Evolutionary conservation across 225 moss, liverwort and hornwort species (phyloP).

Genomic region (Takakia lepidozioides): DNA sequence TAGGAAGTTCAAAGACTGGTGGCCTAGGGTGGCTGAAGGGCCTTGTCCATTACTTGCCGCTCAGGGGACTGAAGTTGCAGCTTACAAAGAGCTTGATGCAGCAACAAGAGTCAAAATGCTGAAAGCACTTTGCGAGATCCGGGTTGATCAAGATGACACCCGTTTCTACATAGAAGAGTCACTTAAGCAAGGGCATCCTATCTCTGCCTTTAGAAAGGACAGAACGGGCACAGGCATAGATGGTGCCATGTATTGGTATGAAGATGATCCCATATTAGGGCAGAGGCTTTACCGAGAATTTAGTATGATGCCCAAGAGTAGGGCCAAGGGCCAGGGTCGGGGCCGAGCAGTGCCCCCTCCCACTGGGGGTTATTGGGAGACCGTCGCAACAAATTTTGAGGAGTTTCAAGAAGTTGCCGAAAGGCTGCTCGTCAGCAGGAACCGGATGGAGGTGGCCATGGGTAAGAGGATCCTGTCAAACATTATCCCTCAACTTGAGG

Average conservation of each 20-base stretch:
- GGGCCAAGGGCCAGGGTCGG: conserved; percentile 52
- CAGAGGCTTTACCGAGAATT: conserved; percentile 87
- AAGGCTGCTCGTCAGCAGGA: conserved; percentile 57
- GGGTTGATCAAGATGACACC: conserved; percentile 85
- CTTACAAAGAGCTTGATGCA: conserved; percentile 67
- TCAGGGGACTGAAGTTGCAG: conserved; percentile 69
- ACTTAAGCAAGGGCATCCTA: conserved; percentile 59
- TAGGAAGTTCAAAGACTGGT: conserved; percentile 97
- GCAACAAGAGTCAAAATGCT: conserved; percentile 64
- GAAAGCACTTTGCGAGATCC: conserved; percentile 91
- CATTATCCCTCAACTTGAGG: conserved; percentile 81
- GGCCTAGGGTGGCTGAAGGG: conserved; percentile 84
- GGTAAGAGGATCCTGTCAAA: conserved; percentile 63
- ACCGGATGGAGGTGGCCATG: conserved; percentile 69
- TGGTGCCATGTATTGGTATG: conserved; percentile 88
- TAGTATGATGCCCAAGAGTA: conserved; percentile 38
- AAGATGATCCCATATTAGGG: conserved; percentile 69
- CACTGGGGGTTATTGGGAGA: conserved; percentile 70
- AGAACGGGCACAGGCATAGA: conserved; percentile 72
- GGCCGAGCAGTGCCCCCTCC: conserved; percentile 78
- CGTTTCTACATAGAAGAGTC: conserved; percentile 66
- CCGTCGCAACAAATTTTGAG: conserved; percentile 77
- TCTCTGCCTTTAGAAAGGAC: conserved; percentile 58
- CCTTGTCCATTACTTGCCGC: conserved; percentile 71
- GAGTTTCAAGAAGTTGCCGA: conserved; percentile 84